Evolutionary conservation across 2,329 filamentous ascomycete genomes (phyloP), one percentile per base, ranked within the genome.

Genomic region (Pseudogymnoascus sp.): DNA sequence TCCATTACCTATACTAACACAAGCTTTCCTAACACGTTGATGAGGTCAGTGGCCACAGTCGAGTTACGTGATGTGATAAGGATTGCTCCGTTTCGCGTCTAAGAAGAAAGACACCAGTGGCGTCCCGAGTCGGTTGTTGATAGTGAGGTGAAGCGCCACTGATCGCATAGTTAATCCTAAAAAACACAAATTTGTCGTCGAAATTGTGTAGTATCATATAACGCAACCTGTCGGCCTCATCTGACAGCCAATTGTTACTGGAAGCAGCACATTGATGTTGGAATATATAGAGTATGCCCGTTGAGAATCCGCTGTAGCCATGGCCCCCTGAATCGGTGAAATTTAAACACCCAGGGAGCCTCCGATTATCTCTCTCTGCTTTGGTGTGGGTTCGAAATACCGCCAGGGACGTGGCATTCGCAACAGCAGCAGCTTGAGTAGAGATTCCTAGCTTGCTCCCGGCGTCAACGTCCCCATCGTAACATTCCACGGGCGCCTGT

Each of bases 181-280:
- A 52, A 52, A 29, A 23, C 11, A 10, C 4, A 23, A 14, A 23
- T 29, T 11, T 12, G 19, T 75, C 66, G 60, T 76, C 71, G 39
- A 69, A 71, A 58, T 71, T 75, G 41, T 77, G 73, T 6, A 76
- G 63, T 29, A 76, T 61, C 38, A 76, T 66, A 3, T 71, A 14
- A 73, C 72, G 76, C 6, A 7, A 37, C 11, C 62, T 60, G 2
- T 64, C 61, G 12, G 59, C 62, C 12, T 65, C 45, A 8, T 59
- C 60, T 12, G 29, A 33, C 19, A 35, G 21, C 14, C 52, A 58
- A 6, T 33, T 31, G 12, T 7, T 31, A 58, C 52, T 19, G 14
- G 52, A 21, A 5, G 19, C 6, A 45, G 41, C 5, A 2, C 21
- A 12, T 14, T 45, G 19, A 19, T 6, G 10, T 14, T 7, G 19